These are phyloP conservation scores for Pythium vanterpoolii DNA, from an alignment of 352 stramenopile species.

Conservation along the genomic window DNA sequence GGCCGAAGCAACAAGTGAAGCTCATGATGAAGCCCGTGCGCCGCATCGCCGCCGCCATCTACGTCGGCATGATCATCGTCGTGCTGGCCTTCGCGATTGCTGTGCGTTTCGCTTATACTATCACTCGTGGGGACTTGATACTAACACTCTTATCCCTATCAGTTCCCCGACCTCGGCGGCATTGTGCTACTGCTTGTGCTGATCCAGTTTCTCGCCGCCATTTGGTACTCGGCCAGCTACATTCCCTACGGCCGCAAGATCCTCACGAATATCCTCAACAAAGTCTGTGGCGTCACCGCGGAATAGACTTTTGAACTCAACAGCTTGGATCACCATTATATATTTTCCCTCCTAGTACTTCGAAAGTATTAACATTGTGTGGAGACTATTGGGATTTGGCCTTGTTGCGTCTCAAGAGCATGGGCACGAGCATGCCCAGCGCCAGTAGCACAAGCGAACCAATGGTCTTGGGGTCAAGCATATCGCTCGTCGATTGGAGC, in stretches of 20 bases:
- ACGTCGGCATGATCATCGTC: conserved; percentile 73
- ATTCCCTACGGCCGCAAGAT: conserved; percentile 84
- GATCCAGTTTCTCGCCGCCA: conserved; percentile 67
- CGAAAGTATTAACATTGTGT: too few relatives aligned
- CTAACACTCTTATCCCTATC: too few relatives aligned
- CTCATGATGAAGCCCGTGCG: conserved; percentile 87
- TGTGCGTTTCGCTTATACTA: conserved; percentile 30
- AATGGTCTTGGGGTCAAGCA: conserved; percentile 57
- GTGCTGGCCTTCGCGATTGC: conserved; percentile 70
- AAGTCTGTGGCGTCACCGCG: conserved; percentile 43
- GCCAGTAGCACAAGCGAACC: conserved; percentile 55
- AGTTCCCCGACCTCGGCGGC: conserved; percentile 62
- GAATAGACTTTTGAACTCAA: conserved; percentile 11
- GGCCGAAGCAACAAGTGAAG: conserved; percentile 77
- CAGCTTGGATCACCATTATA: too few relatives aligned
- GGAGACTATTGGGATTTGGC: conserved; percentile 19
- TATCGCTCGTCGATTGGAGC: conserved; percentile 58
- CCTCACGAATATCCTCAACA: conserved; percentile 58
- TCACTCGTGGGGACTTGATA: too few relatives aligned
- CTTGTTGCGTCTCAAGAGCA: conserved; percentile 42
- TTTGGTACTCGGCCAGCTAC: conserved; percentile 87
- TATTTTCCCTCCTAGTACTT: too few relatives aligned
- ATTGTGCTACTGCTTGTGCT: conserved; percentile 79
- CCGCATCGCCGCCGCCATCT: conserved; percentile 65
- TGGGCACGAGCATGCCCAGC: conserved; percentile 65